Conservation (phyloP, 2,329 filamentous ascomycete species). For the Berkeleyomyces rouxiae region DNA sequence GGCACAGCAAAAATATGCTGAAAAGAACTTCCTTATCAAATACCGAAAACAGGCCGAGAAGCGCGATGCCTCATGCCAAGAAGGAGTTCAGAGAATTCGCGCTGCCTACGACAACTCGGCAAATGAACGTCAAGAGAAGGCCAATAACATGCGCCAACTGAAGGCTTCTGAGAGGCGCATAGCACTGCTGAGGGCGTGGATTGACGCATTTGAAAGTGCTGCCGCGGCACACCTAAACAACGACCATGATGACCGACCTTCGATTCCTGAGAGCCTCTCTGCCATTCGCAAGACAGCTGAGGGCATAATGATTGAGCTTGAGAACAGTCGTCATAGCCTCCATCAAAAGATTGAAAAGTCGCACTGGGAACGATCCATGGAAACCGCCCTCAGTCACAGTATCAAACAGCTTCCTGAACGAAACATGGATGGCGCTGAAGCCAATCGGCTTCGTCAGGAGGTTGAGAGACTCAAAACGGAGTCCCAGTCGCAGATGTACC, state of each 20-base stretch:
- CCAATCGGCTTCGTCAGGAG: constrained; percentile 57
- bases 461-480: constrained; percentile 71
- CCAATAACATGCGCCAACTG: constrained; percentile 64
- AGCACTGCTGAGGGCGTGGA: constrained; percentile 74
- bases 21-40: constrained; percentile 66
- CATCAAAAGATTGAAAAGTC: constrained; percentile 66
- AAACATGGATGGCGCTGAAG: constrained; percentile 29
- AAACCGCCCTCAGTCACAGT: constrained; percentile 75
- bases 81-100: constrained; percentile 66
- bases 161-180: constrained; percentile 74
- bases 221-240: constrained; percentile 41
- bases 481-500: constrained; percentile 63
- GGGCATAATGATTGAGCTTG: constrained; percentile 76
- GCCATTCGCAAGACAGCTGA: constrained; percentile 76
- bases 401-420: constrained; percentile 58
- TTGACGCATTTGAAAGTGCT: constrained; percentile 74
- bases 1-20: constrained; percentile 78
- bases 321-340: constrained; percentile 77
- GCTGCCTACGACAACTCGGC: constrained; percentile 68
- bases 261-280: constrained; percentile 48
- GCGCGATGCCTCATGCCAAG: constrained; percentile 55
- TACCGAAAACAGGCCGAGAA: constrained; percentile 85
- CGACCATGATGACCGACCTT: constrained; percentile 24
- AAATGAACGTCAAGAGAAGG: constrained; percentile 61
- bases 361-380: constrained; percentile 76